Evolutionary conservation across 345 rosid genomes (phyloP), one percentile per base, ranked within the genome.

Genomic region (Eucalyptus pumila): DNA sequence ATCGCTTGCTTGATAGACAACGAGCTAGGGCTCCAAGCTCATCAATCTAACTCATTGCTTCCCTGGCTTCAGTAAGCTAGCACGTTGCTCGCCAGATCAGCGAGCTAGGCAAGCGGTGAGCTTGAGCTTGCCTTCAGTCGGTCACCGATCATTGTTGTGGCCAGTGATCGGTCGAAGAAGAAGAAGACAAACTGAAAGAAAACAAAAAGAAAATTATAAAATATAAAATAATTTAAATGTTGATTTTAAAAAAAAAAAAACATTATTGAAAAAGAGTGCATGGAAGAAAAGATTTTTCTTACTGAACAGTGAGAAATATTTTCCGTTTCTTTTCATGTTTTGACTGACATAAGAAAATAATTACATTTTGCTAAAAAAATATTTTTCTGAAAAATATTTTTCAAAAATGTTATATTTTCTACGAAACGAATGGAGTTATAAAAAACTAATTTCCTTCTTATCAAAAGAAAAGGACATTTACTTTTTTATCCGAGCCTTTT

Each of bases 101-200:
- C 0, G 4, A 17, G 56, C 23, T 3, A 17, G 9, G 56, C 24
- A 52, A 52, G 56, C 2, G 0, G 0, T 17, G 24, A 52, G 56
- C 4, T 52, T 52, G 24, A 52, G 56, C 56, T 52, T 2, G 3
- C 24, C 24, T 52, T 52, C 1, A 17, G 0, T 19, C 2, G 2
- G 9, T 17, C 1, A 2, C 2, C 1, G 1, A 0, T 51, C 9
- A 0, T 52, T 4, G 0, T 0, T 0, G 0, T 52, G 2, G 10
- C 10, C 4, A 52, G 0, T 0, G 0, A 52, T 17, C 10, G 0
- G 2, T 2, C 4, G 0, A 51, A 16, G 9, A 51, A 51, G 8
- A 51, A 16, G 9, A 51, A 16, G 21, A 51, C 9, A 16, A 51
- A 51, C 17, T 7, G 9, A 17, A 3, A 51, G 0, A 17, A 51